These are phyloP conservation scores for Nothophoma quercina DNA, from an alignment of 2,329 filamentous ascomycete species.

Conservation along the genomic window DNA sequence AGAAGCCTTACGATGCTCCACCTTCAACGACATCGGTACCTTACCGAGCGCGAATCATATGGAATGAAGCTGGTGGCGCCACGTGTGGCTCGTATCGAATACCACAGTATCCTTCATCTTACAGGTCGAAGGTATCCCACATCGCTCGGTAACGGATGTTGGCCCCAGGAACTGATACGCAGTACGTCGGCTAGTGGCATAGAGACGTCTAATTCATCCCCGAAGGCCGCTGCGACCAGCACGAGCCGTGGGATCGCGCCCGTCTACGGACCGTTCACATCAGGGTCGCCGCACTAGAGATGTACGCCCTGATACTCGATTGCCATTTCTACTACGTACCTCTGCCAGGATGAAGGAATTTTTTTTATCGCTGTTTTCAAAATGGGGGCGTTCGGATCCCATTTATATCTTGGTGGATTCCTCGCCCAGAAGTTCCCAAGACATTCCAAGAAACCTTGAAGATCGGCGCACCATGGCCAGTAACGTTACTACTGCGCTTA, in stretches of 20 bases:
- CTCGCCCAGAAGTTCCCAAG: constrained; percentile 15
- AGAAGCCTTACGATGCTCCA: background rate
- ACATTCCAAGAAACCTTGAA: constrained; percentile 9
- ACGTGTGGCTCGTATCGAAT: constrained; percentile 1
- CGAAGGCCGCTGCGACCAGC: constrained; percentile 1
- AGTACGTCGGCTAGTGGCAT: background rate
- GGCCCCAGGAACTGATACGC: background rate
- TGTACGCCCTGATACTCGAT: background rate
- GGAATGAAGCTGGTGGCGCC: background rate
- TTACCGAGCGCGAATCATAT: constrained; percentile 5
- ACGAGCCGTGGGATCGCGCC: background rate
- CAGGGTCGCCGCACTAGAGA: constrained; percentile 1
- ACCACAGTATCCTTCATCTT: background rate
- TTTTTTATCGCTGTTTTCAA: constrained; percentile 2
- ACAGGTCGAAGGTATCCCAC: background rate
- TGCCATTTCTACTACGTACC: background rate
- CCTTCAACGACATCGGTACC: constrained; percentile 4
- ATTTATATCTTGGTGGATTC: constrained; percentile 11
- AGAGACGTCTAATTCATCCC: background rate
- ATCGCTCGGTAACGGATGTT: background rate
- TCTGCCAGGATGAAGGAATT: constrained; percentile 4
- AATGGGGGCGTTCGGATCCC: constrained; percentile 4
- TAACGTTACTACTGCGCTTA: constrained; percentile 9
- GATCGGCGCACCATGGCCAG: constrained; percentile 5
- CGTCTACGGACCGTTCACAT: constrained; percentile 1